phyloP scores from a whole-genome alignment of 345 rosid species.

The Kernera saxatilis region DNA sequence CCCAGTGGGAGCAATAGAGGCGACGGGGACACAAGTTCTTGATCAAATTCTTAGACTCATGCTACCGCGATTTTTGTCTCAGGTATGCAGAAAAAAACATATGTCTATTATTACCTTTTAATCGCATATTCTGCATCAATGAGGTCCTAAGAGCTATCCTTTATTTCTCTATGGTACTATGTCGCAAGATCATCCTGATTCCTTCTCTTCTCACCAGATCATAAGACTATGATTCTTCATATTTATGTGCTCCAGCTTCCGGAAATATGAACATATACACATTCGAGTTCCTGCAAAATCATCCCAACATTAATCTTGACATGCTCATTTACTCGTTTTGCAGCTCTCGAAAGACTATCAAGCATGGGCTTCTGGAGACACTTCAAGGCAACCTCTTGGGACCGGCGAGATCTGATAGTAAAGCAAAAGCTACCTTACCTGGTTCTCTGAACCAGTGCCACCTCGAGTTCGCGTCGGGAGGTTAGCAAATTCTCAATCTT shows the following conservation, averaged over 20 bases:
- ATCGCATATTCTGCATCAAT: neutral
- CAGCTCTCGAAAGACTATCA: constrained; percentile 85
- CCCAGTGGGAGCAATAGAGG: constrained; percentile 67
- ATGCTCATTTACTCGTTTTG: constrained; percentile 1
- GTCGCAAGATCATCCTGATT: neutral
- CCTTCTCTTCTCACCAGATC: neutral
- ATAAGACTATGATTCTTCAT: neutral
- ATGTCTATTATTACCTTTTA: neutral
- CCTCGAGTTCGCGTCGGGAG: neutral
- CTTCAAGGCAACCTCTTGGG: constrained; percentile 89
- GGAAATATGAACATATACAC: neutral
- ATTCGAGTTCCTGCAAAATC: neutral
- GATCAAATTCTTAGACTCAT: constrained; percentile 70
- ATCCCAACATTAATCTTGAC: neutral
- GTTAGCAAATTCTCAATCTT: neutral
- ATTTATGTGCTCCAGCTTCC: neutral
- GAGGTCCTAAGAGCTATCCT: neutral
- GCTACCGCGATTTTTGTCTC: constrained; percentile 92
- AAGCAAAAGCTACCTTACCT: constrained; percentile 2
- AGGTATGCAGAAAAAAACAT: constrained; percentile 44
- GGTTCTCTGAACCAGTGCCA: neutral
- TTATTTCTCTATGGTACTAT: neutral
- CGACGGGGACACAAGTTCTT: constrained; percentile 76
- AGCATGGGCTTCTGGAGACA: constrained; percentile 89
- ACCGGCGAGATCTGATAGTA: constrained; percentile 65